Base-by-base conservation (phyloP, 2,329 filamentous ascomycete species). In the Monilinia laxa region DNA sequence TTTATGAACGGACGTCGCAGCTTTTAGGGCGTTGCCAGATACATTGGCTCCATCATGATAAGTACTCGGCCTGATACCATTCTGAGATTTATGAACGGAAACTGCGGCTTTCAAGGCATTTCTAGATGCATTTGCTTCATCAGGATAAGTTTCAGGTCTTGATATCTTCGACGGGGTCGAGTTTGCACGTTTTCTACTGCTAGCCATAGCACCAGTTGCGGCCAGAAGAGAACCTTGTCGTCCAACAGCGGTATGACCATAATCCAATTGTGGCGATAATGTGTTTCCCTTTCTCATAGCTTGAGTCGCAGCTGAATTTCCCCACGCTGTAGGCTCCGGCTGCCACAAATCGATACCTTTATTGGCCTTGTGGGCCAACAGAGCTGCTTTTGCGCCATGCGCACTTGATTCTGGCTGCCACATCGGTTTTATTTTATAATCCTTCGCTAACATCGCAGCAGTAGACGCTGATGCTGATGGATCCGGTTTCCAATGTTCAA, bases 81-180 rank as follows among this genome's bases (percentile, higher is more conserved):
- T 73, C 16, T 65, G 62, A 1, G 68, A 60, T 63, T 62, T 71
- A 5, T 68, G 65, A 12, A 90, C 91, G 53, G 85, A 80, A 2
- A 86, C 87, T 2, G 92, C 91, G 38, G 92, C 91, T 70, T 85
- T 90, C 40, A 94, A 79, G 4, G 91, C 91, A 73, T 90, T 90
- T 35, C 82, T 79, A 3, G 82, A 82, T n/a, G 86, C 85, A 73
- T 86, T 88, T 23, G 82, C 79, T 66, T 85, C 81, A 71, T 87
- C 83, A 68, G 87, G 80, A 76, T 87, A 84, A 42, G 79, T 76
- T 66, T 80, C 80, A 58, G 79, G 75, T 12, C 76, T 76, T 9
- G 78, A 73, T 20, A 6, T 35, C 12, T 67, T 53, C 23, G 64
- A 60, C 2, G 88, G 87, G 14, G 83, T 85, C 0, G 90, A 92